phyloP scores from a whole-genome alignment of 2,329 filamentous ascomycete species.

The Geoglossum cookeanum region DNA sequence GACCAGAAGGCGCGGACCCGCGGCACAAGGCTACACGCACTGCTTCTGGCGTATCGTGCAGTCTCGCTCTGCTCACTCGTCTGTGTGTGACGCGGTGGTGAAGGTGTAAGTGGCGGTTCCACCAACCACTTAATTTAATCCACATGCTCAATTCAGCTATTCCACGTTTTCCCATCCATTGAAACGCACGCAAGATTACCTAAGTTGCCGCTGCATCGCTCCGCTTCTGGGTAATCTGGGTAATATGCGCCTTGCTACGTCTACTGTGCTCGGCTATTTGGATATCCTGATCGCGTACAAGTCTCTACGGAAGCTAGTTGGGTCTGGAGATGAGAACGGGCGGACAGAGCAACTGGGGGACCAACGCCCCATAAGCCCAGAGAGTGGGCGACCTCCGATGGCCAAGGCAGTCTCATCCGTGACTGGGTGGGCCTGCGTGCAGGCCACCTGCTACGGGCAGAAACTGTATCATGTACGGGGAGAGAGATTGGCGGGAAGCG shows the following conservation, averaged over 20 bases:
- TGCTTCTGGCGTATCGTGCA: constrained; percentile 1
- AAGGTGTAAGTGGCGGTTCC: not conserved
- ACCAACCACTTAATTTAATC: not conserved
- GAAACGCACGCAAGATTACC: not conserved
- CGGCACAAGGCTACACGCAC: not conserved
- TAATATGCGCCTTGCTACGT: not conserved
- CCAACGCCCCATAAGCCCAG: not conserved
- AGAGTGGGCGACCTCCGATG: not conserved
- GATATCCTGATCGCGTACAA: not conserved
- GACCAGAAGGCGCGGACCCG: not conserved
- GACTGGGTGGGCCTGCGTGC: not conserved
- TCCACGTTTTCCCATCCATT: not conserved
- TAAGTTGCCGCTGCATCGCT: not conserved
- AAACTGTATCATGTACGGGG: not conserved
- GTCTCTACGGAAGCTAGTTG: not conserved
- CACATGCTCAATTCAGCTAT: not conserved
- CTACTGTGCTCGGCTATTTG: not conserved
- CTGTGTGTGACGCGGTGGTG: not conserved
- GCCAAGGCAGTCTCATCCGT: not conserved
- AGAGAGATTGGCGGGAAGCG: not conserved
- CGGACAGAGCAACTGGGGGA: not conserved
- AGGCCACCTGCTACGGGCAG: not conserved
- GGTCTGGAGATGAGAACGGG: not conserved
- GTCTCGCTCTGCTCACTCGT: not conserved
- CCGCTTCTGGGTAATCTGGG: not conserved